These are phyloP conservation scores for Noccaea caerulescens DNA, from an alignment of 345 rosid species.

Conservation along the genomic window DNA sequence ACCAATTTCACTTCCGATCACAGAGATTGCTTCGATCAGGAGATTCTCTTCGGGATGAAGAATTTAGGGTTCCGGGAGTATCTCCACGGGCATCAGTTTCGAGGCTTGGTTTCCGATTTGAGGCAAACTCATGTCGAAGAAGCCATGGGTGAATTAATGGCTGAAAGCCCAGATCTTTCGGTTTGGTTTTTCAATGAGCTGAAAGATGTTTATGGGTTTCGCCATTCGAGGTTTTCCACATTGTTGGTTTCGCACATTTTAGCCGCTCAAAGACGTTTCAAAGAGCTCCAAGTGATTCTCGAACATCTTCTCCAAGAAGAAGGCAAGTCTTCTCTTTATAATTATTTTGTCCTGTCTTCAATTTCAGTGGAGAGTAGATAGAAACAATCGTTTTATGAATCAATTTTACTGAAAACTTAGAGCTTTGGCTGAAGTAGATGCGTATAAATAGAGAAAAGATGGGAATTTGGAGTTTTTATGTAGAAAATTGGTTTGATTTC, in stretches of 20 bases:
- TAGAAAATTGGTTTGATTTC: background rate
- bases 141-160: slow-evolving; percentile 50
- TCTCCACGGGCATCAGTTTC: slow-evolving; percentile 47
- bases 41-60: slow-evolving; percentile 54
- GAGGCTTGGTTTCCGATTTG: slow-evolving; percentile 46
- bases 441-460: background rate
- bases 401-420: slow-evolving; percentile 1
- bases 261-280: slow-evolving; percentile 55
- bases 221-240: slow-evolving; percentile 57
- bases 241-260: slow-evolving; percentile 61
- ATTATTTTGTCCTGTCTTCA: background rate
- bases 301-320: slow-evolving; percentile 57
- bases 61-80: slow-evolving; percentile 52
- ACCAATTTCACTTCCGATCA: slow-evolving; percentile 9
- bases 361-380: background rate
- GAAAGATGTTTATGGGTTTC: slow-evolving; percentile 58
- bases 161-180: slow-evolving; percentile 53
- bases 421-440: background rate
- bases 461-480: slow-evolving; percentile 10
- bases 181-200: slow-evolving; percentile 57
- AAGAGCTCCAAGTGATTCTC: slow-evolving; percentile 55
- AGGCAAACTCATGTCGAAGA: slow-evolving; percentile 54
- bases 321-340: slow-evolving; percentile 48
- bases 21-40: slow-evolving; percentile 42
- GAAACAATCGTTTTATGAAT: background rate